Conservation (phyloP, 306 rosid species). For the Adenanthera pavonina region DNA sequence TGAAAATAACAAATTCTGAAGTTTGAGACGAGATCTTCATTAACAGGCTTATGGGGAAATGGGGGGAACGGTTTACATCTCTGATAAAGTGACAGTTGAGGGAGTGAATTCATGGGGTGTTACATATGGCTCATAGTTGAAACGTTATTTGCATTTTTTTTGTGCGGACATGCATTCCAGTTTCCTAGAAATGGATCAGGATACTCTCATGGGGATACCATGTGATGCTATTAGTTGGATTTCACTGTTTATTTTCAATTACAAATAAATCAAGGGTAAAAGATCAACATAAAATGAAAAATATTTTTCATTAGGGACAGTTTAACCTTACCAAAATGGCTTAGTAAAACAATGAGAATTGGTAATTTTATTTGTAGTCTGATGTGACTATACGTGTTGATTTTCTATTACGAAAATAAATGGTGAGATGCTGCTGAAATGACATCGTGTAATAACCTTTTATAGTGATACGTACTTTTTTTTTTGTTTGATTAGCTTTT, state of each 20-base stretch:
- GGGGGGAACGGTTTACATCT: too few relatives aligned
- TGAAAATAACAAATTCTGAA: too few relatives aligned
- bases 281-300: not conserved
- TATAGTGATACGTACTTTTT: not conserved
- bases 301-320: not conserved
- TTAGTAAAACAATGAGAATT: not conserved
- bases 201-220: not conserved
- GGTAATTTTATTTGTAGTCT: not conserved
- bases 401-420: not conserved
- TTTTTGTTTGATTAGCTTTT: not conserved
- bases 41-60: too few relatives aligned
- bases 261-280: not conserved
- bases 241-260: not conserved
- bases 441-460: not conserved
- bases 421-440: not conserved
- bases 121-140: too few relatives aligned
- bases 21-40: too few relatives aligned
- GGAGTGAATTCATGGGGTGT: too few relatives aligned
- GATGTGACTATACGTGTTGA: too few relatives aligned
- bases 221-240: not conserved
- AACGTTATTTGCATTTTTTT: too few relatives aligned
- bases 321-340: not conserved
- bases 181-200: not conserved
- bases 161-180: not conserved
- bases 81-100: too few relatives aligned